A percentile compares a stretch with the other conserved stretches of the same genome.
phyloP scores from a whole-genome alignment of 495 filamentous ascomycete genomes.

The Talaromyces thailandensis region DNA sequence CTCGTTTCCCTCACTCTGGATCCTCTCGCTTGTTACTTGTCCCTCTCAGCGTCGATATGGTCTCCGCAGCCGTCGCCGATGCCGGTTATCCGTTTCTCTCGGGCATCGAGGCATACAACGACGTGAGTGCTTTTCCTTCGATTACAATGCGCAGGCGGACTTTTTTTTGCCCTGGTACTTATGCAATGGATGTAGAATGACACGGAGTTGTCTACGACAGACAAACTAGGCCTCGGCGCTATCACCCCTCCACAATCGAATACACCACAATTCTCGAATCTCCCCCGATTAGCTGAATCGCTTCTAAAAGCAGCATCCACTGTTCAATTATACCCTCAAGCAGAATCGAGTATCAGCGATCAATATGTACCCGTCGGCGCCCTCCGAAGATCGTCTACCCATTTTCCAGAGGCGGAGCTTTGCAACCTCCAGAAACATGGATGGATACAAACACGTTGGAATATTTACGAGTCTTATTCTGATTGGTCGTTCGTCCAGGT shows the following conservation, averaged over 20 bases:
- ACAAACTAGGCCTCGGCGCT: background rate
- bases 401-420: slow-evolving; percentile 17
- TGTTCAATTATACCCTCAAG: background rate
- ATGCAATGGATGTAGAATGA: background rate
- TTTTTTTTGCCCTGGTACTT: background rate
- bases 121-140: background rate
- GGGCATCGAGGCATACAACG: background rate
- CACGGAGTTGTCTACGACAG: background rate
- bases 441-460: slow-evolving; percentile 23
- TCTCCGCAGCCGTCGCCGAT: background rate
- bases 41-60: background rate
- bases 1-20: background rate
- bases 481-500: slow-evolving; percentile 36
- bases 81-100: background rate
- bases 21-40: background rate
- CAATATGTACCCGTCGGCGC: slow-evolving; percentile 4
- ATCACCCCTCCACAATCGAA: background rate
- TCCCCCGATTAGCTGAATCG: background rate
- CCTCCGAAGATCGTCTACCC: background rate
- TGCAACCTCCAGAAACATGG: slow-evolving; percentile 15
- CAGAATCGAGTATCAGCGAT: background rate
- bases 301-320: background rate
- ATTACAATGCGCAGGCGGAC: background rate
- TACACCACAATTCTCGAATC: background rate
- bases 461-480: slow-evolving; percentile 9